These are phyloP conservation scores for Pythium rhizo-oryzae DNA, from an alignment of 352 stramenopile species.

Conservation along the genomic window DNA sequence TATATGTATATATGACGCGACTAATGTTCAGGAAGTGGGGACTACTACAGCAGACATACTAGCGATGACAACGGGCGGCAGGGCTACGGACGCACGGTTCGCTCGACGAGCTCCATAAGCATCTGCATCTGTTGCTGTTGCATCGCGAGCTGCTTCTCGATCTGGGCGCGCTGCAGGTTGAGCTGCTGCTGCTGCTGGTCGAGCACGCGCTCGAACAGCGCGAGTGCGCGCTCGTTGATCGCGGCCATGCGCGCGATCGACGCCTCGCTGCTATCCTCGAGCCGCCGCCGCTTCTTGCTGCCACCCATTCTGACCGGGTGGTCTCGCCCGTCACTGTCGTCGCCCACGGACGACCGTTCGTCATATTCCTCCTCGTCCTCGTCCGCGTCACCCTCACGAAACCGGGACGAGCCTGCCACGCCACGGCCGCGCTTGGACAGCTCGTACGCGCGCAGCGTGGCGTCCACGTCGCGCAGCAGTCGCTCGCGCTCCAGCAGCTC, in stretches of 20 bases:
- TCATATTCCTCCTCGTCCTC: background rate
- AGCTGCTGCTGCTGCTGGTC: conserved; percentile 7
- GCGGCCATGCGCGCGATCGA: background rate
- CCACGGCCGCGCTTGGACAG: background rate
- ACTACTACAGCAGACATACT: no score
- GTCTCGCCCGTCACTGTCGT: background rate
- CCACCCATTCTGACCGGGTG: no score
- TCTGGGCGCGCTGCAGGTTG: conserved; percentile 1
- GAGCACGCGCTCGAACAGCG: background rate
- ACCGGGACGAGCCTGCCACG: no score
- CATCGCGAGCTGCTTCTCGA: conserved; percentile 10
- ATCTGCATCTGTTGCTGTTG: conserved; percentile 12
- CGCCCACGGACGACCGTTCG: background rate
- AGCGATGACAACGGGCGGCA: no score
- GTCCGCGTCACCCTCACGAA: background rate
- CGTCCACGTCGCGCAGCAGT: conserved; percentile 1
- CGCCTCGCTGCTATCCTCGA: background rate
- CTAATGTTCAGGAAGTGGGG: no score
- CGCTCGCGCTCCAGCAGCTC: conserved; percentile 3
- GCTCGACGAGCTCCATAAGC: background rate
- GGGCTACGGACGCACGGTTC: background rate
- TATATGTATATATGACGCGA: no score
- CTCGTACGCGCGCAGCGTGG: background rate
- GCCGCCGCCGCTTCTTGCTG: background rate
- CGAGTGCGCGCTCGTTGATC: background rate